A percentile compares a stretch with the other conserved stretches of the same genome.
Evolutionary conservation across 2,329 filamentous ascomycete species (phyloP).

Genomic region (Tolypocladium capitatum): DNA sequence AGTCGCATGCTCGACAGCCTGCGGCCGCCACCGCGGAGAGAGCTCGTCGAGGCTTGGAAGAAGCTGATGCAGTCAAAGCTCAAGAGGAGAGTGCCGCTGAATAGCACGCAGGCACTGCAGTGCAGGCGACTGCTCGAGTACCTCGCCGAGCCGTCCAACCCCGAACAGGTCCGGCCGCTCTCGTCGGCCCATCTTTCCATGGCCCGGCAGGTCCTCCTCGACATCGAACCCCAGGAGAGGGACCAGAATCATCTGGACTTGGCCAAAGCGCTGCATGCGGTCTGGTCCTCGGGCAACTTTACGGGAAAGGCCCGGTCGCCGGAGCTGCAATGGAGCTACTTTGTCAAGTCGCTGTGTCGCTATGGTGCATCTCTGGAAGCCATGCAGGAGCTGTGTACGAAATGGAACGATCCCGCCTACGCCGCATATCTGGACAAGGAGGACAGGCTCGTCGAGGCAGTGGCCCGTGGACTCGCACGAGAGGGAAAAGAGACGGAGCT

Average conservation of each 20-base stretch:
- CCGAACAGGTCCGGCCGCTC: constrained; percentile 17
- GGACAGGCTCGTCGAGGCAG: constrained; percentile 12
- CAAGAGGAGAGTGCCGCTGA: constrained; percentile 34
- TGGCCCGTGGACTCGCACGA: constrained; percentile 42
- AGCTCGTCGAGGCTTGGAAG: constrained; percentile 52
- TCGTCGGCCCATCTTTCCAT: constrained; percentile 27
- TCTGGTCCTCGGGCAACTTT: constrained; percentile 9
- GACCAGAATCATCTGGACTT: constrained; percentile 33
- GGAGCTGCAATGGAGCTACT: constrained; percentile 16
- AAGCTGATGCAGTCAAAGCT: constrained; percentile 48
- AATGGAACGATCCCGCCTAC: constrained; percentile 15
- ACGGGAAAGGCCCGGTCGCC: constrained; percentile 7
- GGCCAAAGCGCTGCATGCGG: constrained; percentile 28
- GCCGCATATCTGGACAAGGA: constrained; percentile 7
- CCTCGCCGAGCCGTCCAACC: constrained; percentile 22
- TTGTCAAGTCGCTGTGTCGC: constrained; percentile 30
- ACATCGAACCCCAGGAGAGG: constrained; percentile 27
- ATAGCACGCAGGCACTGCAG: constrained; percentile 51
- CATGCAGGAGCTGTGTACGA: constrained; percentile 24
- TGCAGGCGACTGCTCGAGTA: constrained; percentile 46
- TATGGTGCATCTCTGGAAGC: constrained; percentile 45
- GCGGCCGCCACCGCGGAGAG: constrained; percentile 48
- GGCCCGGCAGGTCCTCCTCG: constrained; percentile 30
- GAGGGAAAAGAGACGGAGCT: constrained; percentile 47
- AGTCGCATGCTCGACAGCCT: constrained; percentile 48